Conservation (phyloP, 176 grass and related monocot genomes). For the Dendrocalamus sinicus region DNA sequence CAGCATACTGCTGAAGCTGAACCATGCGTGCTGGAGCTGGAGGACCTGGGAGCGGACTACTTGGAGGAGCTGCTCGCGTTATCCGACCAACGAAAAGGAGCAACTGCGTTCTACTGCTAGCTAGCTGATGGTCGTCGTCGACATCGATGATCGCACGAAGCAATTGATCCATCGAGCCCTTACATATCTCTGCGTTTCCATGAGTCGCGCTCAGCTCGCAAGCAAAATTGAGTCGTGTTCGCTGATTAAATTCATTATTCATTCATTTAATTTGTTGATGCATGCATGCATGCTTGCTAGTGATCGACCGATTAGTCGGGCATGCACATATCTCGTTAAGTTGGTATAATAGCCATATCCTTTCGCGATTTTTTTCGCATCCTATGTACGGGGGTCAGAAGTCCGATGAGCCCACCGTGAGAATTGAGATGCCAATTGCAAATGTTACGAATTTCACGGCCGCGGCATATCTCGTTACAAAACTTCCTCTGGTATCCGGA, state of each 20-base stretch:
- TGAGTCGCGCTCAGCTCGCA: background rate
- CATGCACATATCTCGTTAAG: background rate
- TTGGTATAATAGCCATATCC: background rate
- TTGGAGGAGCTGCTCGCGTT: conserved; percentile 39
- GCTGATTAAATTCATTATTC: background rate
- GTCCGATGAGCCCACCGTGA: too few relatives aligned
- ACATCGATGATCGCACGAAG: background rate
- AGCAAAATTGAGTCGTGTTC: background rate
- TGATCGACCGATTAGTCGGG: background rate
- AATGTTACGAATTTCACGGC: too few relatives aligned
- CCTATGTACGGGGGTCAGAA: background rate
- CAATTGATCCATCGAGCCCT: too few relatives aligned
- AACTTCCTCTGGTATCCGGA: too few relatives aligned
- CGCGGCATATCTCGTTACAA: too few relatives aligned
- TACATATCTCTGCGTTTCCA: too few relatives aligned
- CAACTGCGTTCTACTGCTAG: too few relatives aligned
- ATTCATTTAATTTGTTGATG: background rate
- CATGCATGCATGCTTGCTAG: background rate
- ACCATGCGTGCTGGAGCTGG: conserved; percentile 22
- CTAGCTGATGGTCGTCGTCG: too few relatives aligned
- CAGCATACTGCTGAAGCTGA: background rate
- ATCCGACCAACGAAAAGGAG: background rate
- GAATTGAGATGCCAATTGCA: too few relatives aligned
- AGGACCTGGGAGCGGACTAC: conserved; percentile 43
- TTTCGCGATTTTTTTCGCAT: background rate